Evolutionary conservation across 768 basidiomycete species (phyloP), one percentile per base, ranked within the genome.

Genomic region (Leccinum uliginosum): DNA sequence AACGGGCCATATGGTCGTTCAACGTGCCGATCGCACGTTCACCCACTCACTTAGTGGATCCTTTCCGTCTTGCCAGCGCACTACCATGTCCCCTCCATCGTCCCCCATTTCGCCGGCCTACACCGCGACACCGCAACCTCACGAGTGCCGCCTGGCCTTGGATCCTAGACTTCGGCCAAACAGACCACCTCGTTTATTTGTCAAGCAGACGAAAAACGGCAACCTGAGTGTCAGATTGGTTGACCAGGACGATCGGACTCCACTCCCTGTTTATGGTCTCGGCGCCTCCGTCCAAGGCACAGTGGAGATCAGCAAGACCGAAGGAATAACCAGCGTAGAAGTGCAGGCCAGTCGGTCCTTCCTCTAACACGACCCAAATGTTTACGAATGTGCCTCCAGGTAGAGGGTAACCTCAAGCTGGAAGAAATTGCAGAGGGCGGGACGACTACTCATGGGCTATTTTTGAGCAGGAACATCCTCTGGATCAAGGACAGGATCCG

Each of bases 371-470:
- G 50, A 51, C 46, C 3, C 8, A 21, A 38, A 19, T 27, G 8
- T 47, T 58, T 26, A 59, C 53, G 32, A 51, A 15, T 19, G 14
- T 2, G 4, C 35, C 2, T 21, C 26, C 60, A 88, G 87, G 75
- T 87, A 24, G 84, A 87, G 65, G 87, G 86, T 12, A 76, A 71
- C 38, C 72, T 89, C 49, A 68, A 72, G 51, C 62, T 89, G 46
- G 79, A 80, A 56, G 86, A 89, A 65, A 75, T 87, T 23, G 87
- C 81, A 4, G 87, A 83, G 58, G 83, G 83, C n/a, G 89, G 89
- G 12, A 76, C 78, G 7, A 75, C 79, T 21, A 75, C 77, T 21
- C 74, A 74, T 26, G 80, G 74, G 43, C 62, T 89, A 3, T 84
- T 81, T 62, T 70, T 82, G 45, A 78, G 79, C 57, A 80, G 76